A percentile compares a stretch with the other conserved stretches of the same genome.
Evolutionary conservation across 2,329 filamentous ascomycete species (phyloP).

Genomic region (Cladosporium sp.): DNA sequence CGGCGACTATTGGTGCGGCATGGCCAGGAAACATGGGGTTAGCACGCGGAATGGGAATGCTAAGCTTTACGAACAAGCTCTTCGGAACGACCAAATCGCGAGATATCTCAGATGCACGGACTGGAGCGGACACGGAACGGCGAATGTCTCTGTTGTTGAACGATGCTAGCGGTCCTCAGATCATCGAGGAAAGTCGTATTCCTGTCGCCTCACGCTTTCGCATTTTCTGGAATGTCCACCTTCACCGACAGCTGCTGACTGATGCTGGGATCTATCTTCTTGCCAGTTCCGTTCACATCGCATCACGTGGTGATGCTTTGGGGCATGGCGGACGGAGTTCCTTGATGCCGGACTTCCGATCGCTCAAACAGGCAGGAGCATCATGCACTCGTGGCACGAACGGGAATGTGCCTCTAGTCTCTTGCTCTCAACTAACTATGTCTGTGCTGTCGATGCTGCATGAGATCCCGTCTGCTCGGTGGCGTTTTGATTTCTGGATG

Average conservation of each 20-base stretch:
- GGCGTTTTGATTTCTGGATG: too few relatives aligned
- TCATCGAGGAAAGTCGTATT: background rate
- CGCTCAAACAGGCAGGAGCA: background rate
- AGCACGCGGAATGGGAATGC: background rate
- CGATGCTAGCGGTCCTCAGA: background rate
- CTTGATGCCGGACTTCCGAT: background rate
- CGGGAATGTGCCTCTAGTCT: too few relatives aligned
- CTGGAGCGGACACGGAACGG: background rate
- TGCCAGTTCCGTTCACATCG: background rate
- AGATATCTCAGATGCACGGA: background rate
- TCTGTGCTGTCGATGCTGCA: too few relatives aligned
- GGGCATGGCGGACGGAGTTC: background rate
- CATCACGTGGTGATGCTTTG: background rate
- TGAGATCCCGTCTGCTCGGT: too few relatives aligned
- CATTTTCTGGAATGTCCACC: background rate
- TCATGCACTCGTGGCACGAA: too few relatives aligned
- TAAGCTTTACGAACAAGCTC: background rate
- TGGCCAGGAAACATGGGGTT: background rate
- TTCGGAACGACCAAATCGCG: background rate
- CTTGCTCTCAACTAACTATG: too few relatives aligned
- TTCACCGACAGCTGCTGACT: background rate
- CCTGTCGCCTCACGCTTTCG: background rate
- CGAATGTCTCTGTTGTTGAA: background rate
- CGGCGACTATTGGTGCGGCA: background rate
- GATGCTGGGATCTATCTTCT: background rate